phyloP scores from a whole-genome alignment of 1,284 basidiomycete genomes.

The Puccinia hordei region DNA sequence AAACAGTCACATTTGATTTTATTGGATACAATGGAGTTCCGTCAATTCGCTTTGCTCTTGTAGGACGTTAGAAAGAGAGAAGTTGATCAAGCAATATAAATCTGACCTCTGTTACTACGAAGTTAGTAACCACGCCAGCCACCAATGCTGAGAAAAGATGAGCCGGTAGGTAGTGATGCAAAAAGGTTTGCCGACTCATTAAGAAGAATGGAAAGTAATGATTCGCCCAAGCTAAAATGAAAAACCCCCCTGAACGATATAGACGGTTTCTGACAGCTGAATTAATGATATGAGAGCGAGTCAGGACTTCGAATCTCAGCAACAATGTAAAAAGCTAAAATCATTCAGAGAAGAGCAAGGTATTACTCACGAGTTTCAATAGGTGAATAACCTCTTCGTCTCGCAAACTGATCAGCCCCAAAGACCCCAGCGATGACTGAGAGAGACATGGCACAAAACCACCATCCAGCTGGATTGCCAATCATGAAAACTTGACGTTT shows the following conservation, averaged over 20 bases:
- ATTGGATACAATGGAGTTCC: slow-evolving; percentile 54
- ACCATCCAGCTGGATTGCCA: slow-evolving; percentile 93
- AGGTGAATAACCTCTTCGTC: slow-evolving; percentile 79
- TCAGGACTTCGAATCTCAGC: neutral
- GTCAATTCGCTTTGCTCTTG: neutral
- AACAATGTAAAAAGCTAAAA: neutral
- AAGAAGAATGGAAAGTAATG: slow-evolving; percentile 98
- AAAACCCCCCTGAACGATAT: slow-evolving; percentile 93
- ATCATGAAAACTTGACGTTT: slow-evolving; percentile 94
- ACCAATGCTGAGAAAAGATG: slow-evolving; percentile 82
- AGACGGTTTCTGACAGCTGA: slow-evolving; percentile 63
- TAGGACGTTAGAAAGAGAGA: neutral
- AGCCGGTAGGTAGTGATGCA: slow-evolving; percentile 93
- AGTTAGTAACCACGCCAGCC: slow-evolving; percentile 87
- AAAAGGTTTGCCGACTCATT: slow-evolving; percentile 93
- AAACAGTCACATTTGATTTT: slow-evolving; percentile 45
- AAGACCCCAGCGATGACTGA: slow-evolving; percentile 87
- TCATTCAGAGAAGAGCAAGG: neutral
- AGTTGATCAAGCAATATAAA: slow-evolving; percentile 46
- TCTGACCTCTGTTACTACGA: slow-evolving; percentile 73
- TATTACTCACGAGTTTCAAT: slow-evolving; percentile 61
- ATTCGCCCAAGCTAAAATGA: slow-evolving; percentile 87
- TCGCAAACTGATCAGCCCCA: slow-evolving; percentile 82
- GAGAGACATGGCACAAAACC: slow-evolving; percentile 81
- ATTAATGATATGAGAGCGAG: neutral